Evolutionary conservation across 2,329 filamentous ascomycete genomes (phyloP), one percentile per base, ranked within the genome.

Genomic region (Ilyonectria mors-panacis): DNA sequence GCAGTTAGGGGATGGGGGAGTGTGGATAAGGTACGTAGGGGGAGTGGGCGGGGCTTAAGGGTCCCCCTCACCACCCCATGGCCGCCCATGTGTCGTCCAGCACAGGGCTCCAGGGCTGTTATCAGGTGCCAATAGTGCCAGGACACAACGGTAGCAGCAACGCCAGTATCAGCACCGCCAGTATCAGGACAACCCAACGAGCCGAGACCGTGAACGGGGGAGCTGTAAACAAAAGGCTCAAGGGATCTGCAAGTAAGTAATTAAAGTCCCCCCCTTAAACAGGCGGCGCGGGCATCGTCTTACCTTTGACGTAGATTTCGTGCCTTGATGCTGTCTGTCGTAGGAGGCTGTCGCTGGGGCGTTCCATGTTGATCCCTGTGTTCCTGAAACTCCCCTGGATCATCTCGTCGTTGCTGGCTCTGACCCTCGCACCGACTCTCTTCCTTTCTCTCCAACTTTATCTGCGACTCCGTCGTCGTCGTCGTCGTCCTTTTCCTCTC

Each of bases 381-480:
- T 74, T 59, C 73, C 68, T 75, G 73, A 75, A 75, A 75, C 73
- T 74, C 73, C 70, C 73, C 73, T 75, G 71, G 73, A 73, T 75
- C 73, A 66, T 47, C 58, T 61, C 51, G 45, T 51, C 37, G 58
- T 67, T 59, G 28, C 21, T 33, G 26, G 50, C 56, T 33, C 42
- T 44, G 37, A 39, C 12, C 15, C 37, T 39, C 15, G 37, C 37
- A 17, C 37, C 37, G 37, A 39, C 15, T 39, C n/a, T 66, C 59
- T 51, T 30, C 54, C 63, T 70, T 58, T 67, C 63, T 68, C 61
- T 47, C 62, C 56, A 54, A 42, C 60, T 39, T 37, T 48, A 42
- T 37, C 54, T 53, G 67, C 48, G 65, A 60, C 50, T 57, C 48
- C 53, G 60, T 66, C 50, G 57, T 28, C 13, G 33, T 19, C 39